Evolutionary conservation across 352 stramenopile species (phyloP), one percentile per base, ranked within the genome.

Genomic region (Pythium dissimile): DNA sequence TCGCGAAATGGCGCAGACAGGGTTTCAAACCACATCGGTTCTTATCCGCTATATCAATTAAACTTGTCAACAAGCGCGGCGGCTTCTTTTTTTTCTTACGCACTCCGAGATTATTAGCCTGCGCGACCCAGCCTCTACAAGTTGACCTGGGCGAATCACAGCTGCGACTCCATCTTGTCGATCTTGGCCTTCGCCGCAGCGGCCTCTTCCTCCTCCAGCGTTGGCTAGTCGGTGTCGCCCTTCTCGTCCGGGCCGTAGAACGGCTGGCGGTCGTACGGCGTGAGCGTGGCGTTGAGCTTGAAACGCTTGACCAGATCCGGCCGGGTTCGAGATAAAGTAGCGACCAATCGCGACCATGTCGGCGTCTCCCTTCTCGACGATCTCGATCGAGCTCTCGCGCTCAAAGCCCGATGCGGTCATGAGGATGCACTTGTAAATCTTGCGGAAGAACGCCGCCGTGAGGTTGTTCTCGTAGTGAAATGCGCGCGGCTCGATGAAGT

Each of bases 281-380:
- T 73, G n/a, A 54, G 21, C n/a, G 16, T 30, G 16, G 46, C 28
- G 46, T 54, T 32, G 16, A 54, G 48, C 51, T 72, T 38, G 50
- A 90, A 73, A 9, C 79, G 73, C 39, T 77, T 62, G 38, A 88
- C 76, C 31, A 93, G 37, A 59, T 91, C 83, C 35, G 82, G 80
- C 82, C 34, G 83, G 80, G 54, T 90, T 93, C 24, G 80, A 75
- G 59, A 93, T 90, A 52, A 88, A 91, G 53, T 71, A 59, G 41
- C 82, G 75, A 10, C 84, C 80, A 52, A 86, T 85, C 15, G 72
- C 80, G 9, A 94, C 78, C 24, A 77, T 59, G 54, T 92, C 80
- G 26, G 73, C 80, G 3, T 71, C 51, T 11, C 67, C 76, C 21
- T 80, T 61, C 16, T 74, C 66, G n/a, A 92, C 64, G 27, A 82